A percentile compares a stretch with the other conserved stretches of the same genome.
Evolutionary conservation across 2,329 filamentous ascomycete genomes (phyloP).

Genomic region (Ophiostoma ips): DNA sequence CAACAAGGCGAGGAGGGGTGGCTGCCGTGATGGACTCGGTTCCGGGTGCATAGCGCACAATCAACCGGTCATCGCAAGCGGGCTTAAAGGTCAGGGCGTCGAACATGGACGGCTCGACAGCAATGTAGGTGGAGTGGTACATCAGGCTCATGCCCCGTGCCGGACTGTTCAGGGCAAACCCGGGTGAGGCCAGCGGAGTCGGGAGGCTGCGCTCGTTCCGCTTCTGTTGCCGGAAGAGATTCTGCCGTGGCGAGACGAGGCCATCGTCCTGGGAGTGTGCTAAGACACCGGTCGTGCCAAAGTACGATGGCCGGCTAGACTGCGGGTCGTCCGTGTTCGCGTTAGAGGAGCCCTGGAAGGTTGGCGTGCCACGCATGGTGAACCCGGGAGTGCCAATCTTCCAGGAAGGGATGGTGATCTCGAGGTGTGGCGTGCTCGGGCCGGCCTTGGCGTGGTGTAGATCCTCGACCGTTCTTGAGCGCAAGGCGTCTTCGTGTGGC

Average conservation of each 20-base stretch:
- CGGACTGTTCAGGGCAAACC: constrained; percentile 19
- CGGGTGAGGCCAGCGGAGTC: constrained; percentile 17
- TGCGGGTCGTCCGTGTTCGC: constrained; percentile 59
- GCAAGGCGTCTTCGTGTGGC: constrained; percentile 39
- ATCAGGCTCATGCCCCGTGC: neutral
- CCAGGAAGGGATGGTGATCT: constrained; percentile 72
- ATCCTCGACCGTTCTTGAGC: constrained; percentile 51
- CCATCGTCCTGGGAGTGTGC: constrained; percentile 23
- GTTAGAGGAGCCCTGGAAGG: constrained; percentile 70
- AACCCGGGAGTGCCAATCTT: constrained; percentile 72
- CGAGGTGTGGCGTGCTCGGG: constrained; percentile 36
- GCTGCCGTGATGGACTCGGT: constrained; percentile 72
- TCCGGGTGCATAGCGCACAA: constrained; percentile 66
- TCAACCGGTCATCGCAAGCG: constrained; percentile 58
- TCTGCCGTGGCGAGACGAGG: constrained; percentile 5
- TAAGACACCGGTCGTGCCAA: neutral
- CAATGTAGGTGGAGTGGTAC: constrained; percentile 33
- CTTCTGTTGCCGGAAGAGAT: constrained; percentile 1
- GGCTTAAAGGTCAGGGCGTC: constrained; percentile 69
- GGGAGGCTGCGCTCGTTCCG: neutral
- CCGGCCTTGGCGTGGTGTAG: constrained; percentile 21
- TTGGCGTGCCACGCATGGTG: constrained; percentile 58
- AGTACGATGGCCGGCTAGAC: constrained; percentile 37
- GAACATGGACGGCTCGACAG: constrained; percentile 64
- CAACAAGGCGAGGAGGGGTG: constrained; percentile 78